Evolutionary conservation across 2,329 filamentous ascomycete species (phyloP), one percentile per base, ranked within the genome.

Genomic region (Claviceps maximensis): DNA sequence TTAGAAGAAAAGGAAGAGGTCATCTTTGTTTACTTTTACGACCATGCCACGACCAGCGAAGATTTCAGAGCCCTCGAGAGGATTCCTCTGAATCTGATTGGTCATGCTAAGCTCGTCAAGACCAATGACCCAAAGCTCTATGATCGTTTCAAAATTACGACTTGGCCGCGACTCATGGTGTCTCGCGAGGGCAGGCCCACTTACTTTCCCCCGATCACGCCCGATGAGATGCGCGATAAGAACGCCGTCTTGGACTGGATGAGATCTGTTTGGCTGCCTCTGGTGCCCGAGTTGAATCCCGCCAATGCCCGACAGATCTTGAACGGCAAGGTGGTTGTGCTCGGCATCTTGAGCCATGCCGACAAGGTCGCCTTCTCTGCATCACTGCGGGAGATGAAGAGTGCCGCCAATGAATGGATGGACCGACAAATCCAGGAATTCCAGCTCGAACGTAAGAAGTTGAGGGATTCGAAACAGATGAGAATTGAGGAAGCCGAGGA

Each of bases 21-120:
- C 56, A 85, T 97, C 52, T 98, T 98, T 68, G 73, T 95, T 59
- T 98, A 97, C 73, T 95, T 97, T 69, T 98, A 96, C 69, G 93
- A 98, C 65, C 84, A 95, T 60, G 93, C 93, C 13, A 96, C 91
- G 2, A 94, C 89, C 0, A 83, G 77, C 45, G 93, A 98, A 69
- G 93, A 98, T 65, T 95, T 98, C 63, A 76, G 78, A 60, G 90
- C 91, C 23, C 74, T 98, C 45, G 89, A 97, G 57, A 83, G 89
- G 41, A 73, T 98, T 33, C 88, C 89, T 17, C 76, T 97, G 52
- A 90, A 83, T 67, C 77, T 98, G 54, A 89, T 98, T 55, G 93
- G 91, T 33, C 89, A 89, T 64, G 93, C 88, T 29, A 93, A 87
- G 67, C 75, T 98, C 51, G 90, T 97, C 61, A 96, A 95, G 75